Base-by-base conservation (phyloP, 2,329 filamentous ascomycete genomes). In the Nothopassalora personata region DNA sequence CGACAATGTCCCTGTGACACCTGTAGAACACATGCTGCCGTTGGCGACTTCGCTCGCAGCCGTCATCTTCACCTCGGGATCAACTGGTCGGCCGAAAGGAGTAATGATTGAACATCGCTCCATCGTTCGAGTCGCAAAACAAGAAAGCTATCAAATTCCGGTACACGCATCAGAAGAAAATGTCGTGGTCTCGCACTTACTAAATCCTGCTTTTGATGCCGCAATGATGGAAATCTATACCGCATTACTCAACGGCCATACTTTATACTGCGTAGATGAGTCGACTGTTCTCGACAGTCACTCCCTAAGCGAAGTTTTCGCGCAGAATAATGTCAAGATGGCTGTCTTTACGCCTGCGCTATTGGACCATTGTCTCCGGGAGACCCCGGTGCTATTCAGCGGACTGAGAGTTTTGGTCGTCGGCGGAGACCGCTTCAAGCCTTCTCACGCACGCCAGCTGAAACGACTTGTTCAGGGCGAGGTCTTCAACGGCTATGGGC, bases 151-250 rank as follows among this genome's bases (percentile, higher is more conserved):
- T 10, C 31, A 33, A 33, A 33, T 33, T 10, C 5, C 31, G 10
- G 6, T 10, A 6, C 31, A 33, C 31, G 5, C 31, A 10, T 5
- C 31, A 5, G 31, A 33, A 33, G 31, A 33, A 33, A 33, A 5
- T 5, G 5, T 10, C 31, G 31, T 33, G 31, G 31, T 33, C 5
- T 5, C 31, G 10, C 31, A 33, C 10, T 33, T 33, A 33, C 31
- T 33, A 5, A 33, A 33, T 33, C 31, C 31, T 6, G 31, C 31
- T 33, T 64, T 64, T 43, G 62, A 64, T 52, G 60, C 56, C 9
- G 51, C 73, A 30, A 69, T 80, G 23, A 68, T 71, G 68, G 77
- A 73, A 19, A 67, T 72, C 36, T 73, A 75, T 60, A 73, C 64
- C 55, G 52, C 59, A 3, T 31, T 10, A 18, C 50, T 61, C 28